These are phyloP conservation scores for Aspergillus pseudoterreus DNA, from an alignment of 2,329 filamentous ascomycete species.

Conservation along the genomic window DNA sequence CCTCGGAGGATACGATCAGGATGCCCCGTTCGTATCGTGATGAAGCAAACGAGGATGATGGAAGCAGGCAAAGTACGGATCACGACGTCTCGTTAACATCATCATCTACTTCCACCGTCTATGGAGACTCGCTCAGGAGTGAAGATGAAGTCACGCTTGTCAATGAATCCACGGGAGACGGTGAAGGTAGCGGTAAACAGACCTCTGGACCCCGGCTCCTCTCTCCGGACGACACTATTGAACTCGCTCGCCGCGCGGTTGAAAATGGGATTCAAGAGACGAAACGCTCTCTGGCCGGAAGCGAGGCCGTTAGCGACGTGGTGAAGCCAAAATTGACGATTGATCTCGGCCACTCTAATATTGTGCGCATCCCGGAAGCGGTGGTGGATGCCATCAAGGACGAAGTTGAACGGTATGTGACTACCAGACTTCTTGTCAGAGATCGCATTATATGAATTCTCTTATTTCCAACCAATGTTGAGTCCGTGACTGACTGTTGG, in stretches of 20 bases:
- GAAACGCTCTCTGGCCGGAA: constrained; percentile 45
- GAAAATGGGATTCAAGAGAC: constrained; percentile 47
- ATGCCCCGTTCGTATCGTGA: constrained; percentile 28
- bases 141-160: constrained; percentile 28
- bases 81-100: constrained; percentile 20
- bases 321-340: constrained; percentile 50
- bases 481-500: constrained; percentile 11
- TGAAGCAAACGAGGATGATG: constrained; percentile 32
- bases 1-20: constrained; percentile 35
- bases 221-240: constrained; percentile 43
- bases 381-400: constrained; percentile 51
- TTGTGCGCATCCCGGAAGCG: constrained; percentile 46
- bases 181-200: constrained; percentile 18
- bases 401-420: constrained; percentile 48
- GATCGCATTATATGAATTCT: not conserved
- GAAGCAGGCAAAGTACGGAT: constrained; percentile 24
- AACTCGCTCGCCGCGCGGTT: constrained; percentile 43
- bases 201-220: constrained; percentile 27
- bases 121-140: constrained; percentile 22
- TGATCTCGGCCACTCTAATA: constrained; percentile 49
- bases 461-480: not conserved
- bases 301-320: constrained; percentile 43
- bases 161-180: constrained; percentile 23
- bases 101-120: constrained; percentile 20
- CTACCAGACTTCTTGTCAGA: not conserved